Evolutionary conservation across 2,329 filamentous ascomycete species (phyloP), one percentile per base, ranked within the genome.

Genomic region (Blumeriella jaapii): DNA sequence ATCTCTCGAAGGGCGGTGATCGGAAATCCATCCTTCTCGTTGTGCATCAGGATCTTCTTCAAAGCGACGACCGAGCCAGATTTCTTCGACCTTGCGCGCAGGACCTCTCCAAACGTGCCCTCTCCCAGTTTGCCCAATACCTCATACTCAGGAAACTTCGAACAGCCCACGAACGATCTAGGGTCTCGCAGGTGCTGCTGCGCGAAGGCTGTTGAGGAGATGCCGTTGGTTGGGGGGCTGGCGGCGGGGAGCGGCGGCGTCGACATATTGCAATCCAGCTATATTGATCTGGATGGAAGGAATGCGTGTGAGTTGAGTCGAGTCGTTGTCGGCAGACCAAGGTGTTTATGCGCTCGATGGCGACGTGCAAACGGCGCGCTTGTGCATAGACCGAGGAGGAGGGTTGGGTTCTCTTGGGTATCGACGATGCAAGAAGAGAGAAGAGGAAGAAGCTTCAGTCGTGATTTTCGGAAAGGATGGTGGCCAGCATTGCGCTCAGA

Each of bases 1-100:
- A 98, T 95, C 60, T 98, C 91, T 55, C 91, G 82, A 29, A 98
- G 71, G 5, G 91, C 89, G 1, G 91, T 98, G 45, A 98, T 98
- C n/a, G 91, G 91, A 50, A 98, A 98, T 66, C 91, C 91, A 60
- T 98, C 91, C 59, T 95, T 96, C 64, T 98, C 91, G 59, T 96
- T 93, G 59, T 96, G 91, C 83, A 96, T 95, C 47, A 98, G 75
- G 48, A 98, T 98, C 69, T 96, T 96, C 66, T 98, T 98, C 54
- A 98, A 61, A 3, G 91, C 91, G 41, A 94, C 82, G 29, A 89
- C 60, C 15, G 73, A 69, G 35, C 82, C 80, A 1, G 76, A 82
- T 52, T 71, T 81, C 52, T 74, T 78, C 17, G 82, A 85, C 42
- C 74, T 74, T 42, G 86, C 91, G 54, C 89, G 91, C 59, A 94